These are phyloP conservation scores for Kwoniella heveanensis DNA, from an alignment of 768 basidiomycete genomes.

Conservation along the genomic window DNA sequence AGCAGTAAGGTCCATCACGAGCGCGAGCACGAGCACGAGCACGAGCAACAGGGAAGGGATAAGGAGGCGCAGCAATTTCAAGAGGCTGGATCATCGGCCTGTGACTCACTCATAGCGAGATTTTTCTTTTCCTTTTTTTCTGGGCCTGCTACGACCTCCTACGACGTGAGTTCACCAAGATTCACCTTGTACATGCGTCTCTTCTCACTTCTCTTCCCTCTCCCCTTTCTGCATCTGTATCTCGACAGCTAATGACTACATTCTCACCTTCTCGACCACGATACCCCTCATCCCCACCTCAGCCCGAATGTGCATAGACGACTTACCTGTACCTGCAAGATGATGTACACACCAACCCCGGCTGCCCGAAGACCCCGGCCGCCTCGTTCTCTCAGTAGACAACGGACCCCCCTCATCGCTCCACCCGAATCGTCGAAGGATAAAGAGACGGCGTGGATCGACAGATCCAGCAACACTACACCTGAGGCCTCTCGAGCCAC, in stretches of 20 bases:
- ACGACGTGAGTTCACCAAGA: not conserved
- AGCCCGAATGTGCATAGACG: not conserved
- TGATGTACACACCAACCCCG: constrained; percentile 44
- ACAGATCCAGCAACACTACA: not conserved
- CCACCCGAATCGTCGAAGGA: not conserved
- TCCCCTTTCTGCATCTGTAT: not conserved
- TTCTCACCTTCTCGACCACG: not conserved
- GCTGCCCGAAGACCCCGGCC: constrained; percentile 39
- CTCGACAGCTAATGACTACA: not conserved
- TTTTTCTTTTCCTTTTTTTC: not conserved
- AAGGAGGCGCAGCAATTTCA: not conserved
- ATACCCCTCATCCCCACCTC: not conserved
- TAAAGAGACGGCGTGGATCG: not conserved
- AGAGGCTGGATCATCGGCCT: not conserved
- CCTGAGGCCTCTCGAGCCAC: not conserved
- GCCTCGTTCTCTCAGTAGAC: constrained; percentile 25
- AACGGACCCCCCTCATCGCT: constrained; percentile 9
- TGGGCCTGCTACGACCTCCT: not conserved
- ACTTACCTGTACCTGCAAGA: constrained; percentile 11
- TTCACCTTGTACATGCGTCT: not conserved
- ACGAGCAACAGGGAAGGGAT: not conserved
- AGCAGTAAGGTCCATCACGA: too few species aligned
- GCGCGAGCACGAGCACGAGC: not conserved
- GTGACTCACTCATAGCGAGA: not conserved
- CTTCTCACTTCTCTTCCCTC: not conserved